Evolutionary conservation across 1,284 basidiomycete genomes (phyloP).

Genomic region (Kwoniella shivajii): DNA sequence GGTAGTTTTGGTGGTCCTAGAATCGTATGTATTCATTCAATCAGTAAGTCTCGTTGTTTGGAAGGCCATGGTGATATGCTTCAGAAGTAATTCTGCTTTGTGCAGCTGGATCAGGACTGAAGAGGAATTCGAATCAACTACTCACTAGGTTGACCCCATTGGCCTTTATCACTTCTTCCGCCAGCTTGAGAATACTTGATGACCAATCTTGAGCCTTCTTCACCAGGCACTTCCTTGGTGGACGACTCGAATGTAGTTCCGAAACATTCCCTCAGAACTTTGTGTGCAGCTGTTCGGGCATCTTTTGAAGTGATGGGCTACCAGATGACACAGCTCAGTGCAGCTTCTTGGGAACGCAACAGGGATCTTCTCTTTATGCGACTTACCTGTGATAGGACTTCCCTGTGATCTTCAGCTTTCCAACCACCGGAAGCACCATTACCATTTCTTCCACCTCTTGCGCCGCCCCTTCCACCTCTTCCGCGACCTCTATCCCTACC

Average conservation of each 20-base stretch:
- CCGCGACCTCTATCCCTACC: slow-evolving; percentile 50
- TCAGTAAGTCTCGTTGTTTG: too few species aligned
- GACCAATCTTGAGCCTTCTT: slow-evolving; percentile 35
- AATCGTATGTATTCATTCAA: not conserved
- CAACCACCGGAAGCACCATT: slow-evolving; percentile 52
- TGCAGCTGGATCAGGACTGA: too few species aligned
- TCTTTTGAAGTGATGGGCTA: slow-evolving; percentile 82
- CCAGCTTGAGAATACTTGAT: slow-evolving; percentile 40
- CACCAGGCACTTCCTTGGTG: slow-evolving; percentile 32
- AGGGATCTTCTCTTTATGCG: not conserved
- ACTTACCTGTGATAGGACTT: slow-evolving; percentile 74
- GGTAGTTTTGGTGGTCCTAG: slow-evolving; percentile 41
- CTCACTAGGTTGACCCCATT: slow-evolving; percentile 19
- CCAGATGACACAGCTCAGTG: slow-evolving; percentile 5
- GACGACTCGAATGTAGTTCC: slow-evolving; percentile 74
- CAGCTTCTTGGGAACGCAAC: not conserved
- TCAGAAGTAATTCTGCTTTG: not conserved
- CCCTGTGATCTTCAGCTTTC: slow-evolving; percentile 64
- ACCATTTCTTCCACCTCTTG: slow-evolving; percentile 58
- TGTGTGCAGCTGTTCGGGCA: slow-evolving; percentile 78
- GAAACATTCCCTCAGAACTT: slow-evolving; percentile 77
- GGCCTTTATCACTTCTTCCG: slow-evolving; percentile 14
- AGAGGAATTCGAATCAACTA: too few species aligned
- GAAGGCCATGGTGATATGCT: too few species aligned
- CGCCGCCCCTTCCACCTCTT: slow-evolving; percentile 57